Conservation (phyloP, 129 eudicot genomes). For the Pulicaria dysenterica region DNA sequence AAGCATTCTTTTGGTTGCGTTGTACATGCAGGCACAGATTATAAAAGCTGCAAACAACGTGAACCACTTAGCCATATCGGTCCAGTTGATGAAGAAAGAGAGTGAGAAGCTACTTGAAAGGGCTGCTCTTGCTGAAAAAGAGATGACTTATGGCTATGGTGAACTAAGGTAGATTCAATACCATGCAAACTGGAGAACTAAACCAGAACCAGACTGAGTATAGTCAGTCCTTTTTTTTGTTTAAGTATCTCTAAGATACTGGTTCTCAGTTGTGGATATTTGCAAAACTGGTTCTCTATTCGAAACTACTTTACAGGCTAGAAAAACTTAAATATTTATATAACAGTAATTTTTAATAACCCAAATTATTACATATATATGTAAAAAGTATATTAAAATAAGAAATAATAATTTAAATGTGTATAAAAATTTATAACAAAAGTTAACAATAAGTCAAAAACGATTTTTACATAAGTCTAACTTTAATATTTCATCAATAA, state of each 20-base stretch:
- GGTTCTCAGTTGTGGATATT: not conserved
- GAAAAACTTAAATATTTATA: no score
- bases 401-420: no score
- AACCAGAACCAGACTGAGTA: not conserved
- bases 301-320: no score
- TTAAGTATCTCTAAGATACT: not conserved
- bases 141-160: slow-evolving; percentile 66
- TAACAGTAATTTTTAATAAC: no score
- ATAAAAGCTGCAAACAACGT: slow-evolving; percentile 72
- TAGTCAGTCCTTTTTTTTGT: not conserved
- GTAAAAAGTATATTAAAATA: no score
- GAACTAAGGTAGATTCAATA: slow-evolving; percentile 59
- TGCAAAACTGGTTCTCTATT: not conserved
- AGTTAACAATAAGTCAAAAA: no score
- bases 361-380: no score
- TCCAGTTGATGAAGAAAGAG: slow-evolving; percentile 88
- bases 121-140: slow-evolving; percentile 83
- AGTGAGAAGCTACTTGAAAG: slow-evolving; percentile 80
- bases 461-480: no score
- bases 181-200: not conserved
- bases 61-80: slow-evolving; percentile 61
- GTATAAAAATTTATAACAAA: no score
- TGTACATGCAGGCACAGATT: slow-evolving; percentile 70
- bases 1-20: slow-evolving; percentile 20
- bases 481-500: no score